Percentiles rank a stretch among this genome's conserved stretches.
phyloP scores from a whole-genome alignment of 257 asterid species.

The Gentiana dahurica region DNA sequence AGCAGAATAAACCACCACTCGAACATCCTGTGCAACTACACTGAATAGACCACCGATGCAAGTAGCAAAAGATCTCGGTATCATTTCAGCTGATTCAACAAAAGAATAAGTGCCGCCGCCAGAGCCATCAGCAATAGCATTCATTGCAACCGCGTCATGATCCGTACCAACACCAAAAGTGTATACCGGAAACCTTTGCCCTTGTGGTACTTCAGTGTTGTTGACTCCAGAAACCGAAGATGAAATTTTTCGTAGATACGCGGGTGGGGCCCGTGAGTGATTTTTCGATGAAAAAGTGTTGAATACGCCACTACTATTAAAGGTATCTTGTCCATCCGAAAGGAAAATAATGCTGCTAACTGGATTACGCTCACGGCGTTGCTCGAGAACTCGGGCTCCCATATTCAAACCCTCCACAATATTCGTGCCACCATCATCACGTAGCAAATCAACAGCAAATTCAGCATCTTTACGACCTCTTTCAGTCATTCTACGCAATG shows the following conservation, averaged over 20 bases:
- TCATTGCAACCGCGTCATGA: conserved; percentile 18
- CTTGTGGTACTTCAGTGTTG: background rate
- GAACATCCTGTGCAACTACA: conserved; percentile 27
- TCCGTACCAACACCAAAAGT: conserved; percentile 7
- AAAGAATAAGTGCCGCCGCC: conserved; percentile 41
- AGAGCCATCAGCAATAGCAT: conserved; percentile 30
- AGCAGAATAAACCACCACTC: conserved; percentile 14
- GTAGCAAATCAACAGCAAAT: conserved; percentile 18
- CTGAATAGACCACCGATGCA: conserved; percentile 44
- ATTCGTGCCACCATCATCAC: conserved; percentile 24
- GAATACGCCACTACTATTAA: background rate
- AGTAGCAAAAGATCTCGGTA: conserved; percentile 37
- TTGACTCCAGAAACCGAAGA: background rate
- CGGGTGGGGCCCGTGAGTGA: background rate
- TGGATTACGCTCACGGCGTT: conserved; percentile 23
- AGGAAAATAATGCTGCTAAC: conserved; percentile 25
- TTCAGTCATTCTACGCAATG: conserved; percentile 24
- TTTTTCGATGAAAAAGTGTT: too few species aligned
- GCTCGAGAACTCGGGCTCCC: conserved; percentile 15
- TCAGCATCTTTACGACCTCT: conserved; percentile 27
- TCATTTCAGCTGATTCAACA: conserved; percentile 25
- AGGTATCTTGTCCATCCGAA: conserved; percentile 35
- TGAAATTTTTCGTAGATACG: background rate
- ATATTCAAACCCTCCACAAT: conserved; percentile 5
- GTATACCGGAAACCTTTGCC: conserved; percentile 7